Base-by-base conservation (phyloP, 2,329 filamentous ascomycete species). In the Aspergillus floridensis region DNA sequence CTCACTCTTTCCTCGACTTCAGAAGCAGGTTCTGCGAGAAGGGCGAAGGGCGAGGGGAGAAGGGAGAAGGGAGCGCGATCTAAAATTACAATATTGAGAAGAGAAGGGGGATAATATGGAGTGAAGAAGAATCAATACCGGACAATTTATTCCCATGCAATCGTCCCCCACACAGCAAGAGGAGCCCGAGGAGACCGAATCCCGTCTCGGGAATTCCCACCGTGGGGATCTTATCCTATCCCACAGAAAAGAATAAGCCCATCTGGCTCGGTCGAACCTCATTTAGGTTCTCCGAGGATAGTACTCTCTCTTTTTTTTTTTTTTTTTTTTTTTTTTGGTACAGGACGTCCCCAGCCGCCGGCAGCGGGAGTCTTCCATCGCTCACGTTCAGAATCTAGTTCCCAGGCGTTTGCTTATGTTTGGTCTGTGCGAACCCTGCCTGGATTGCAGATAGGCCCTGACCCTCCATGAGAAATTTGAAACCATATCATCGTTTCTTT, bases 401-500 rank as follows among this genome's bases (percentile, higher is more conserved):
- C 41, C 38, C 26, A 48, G 50, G 44, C 60, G 62, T 64, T 63
- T 61, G 64, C 56, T 65, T 54, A 50, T 10, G 44, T 31, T 53
- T 56, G 64, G 64, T 64, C 67, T 67, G 66, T 68, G 65, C 68
- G 53, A 67, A 61, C 65, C 67, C 52, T 59, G 65, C 51, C 59
- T 52, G 49, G 24, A 56, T 52, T 69, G 66, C 65, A 69, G 57
- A 56, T 35, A 26, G 47, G 24, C n/a, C 41, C 44, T 55, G 21
- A 48, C 32, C 44, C 32, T 6, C 24, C 32, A 54, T 22, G 41
- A 8, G 16, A n/a, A 19, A 44, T 19, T 44, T 44, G 38, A 44
- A 44, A 44, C 38, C 16, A 14, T 44, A 44, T 44, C 38, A 44
- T 44, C 14, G 38, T 44, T 44, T 44, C 38, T 44, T 44, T 44